Percentiles rank a stretch among this genome's conserved stretches.
Conservation (phyloP, 352 stramenopile species). For the Globisporangium polare region DNA sequence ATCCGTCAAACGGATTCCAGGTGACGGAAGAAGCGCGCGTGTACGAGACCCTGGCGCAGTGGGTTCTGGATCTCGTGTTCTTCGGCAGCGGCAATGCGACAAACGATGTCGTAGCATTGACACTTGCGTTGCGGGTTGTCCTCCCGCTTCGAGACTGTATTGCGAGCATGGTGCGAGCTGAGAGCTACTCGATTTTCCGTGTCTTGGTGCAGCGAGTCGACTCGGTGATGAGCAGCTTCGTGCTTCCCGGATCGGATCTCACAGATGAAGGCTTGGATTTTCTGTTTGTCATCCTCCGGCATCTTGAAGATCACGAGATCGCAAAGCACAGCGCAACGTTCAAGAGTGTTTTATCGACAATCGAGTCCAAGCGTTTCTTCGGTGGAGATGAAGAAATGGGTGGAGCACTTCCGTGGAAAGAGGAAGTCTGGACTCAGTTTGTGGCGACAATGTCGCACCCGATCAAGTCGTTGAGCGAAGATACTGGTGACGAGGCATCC, state of each 20-base stretch:
- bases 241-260: slow-evolving; percentile 21
- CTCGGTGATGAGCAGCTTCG: slow-evolving; percentile 34
- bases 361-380: slow-evolving; percentile 32
- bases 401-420: neutral
- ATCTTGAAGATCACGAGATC: slow-evolving; percentile 47
- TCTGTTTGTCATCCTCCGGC: slow-evolving; percentile 37
- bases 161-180: slow-evolving; percentile 25
- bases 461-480: slow-evolving; percentile 18
- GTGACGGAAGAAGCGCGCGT: slow-evolving; percentile 8
- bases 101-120: slow-evolving; percentile 29
- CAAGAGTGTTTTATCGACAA: slow-evolving; percentile 32
- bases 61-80: slow-evolving; percentile 40
- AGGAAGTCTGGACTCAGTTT: slow-evolving; percentile 7
- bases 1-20: neutral
- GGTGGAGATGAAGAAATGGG: slow-evolving; percentile 5
- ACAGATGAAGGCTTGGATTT: slow-evolving; percentile 39
- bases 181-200: slow-evolving; percentile 37
- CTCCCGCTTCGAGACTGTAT: slow-evolving; percentile 48
- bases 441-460: slow-evolving; percentile 30
- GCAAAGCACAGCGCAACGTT: slow-evolving; percentile 37
- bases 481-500: neutral
- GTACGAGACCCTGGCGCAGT: slow-evolving; percentile 33
- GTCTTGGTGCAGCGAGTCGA: slow-evolving; percentile 45
- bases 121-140: slow-evolving; percentile 33
- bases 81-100: slow-evolving; percentile 26